phyloP scores from a whole-genome alignment of 805 yeast species.

The Yarrowia deformans region DNA sequence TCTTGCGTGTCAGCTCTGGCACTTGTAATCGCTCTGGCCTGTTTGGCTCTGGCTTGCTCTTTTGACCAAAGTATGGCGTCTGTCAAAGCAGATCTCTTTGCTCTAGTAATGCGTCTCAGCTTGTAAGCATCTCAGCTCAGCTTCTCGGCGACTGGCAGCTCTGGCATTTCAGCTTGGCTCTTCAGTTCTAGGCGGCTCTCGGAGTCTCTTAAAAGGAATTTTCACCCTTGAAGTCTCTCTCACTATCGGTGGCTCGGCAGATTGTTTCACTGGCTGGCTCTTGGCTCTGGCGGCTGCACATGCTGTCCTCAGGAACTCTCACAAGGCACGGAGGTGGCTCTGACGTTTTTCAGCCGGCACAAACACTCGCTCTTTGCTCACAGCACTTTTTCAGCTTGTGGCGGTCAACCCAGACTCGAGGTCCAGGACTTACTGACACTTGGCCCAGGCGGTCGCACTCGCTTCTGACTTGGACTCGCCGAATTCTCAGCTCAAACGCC shows the following conservation, averaged over 20 bases:
- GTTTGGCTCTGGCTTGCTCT: background rate
- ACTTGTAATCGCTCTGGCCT: background rate
- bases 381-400: background rate
- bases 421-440: background rate
- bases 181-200: background rate
- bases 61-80: background rate
- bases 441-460: constrained; percentile 1
- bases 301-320: constrained; percentile 1
- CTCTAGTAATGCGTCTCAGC: constrained; percentile 1
- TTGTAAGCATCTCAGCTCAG: background rate
- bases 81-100: constrained; percentile 3
- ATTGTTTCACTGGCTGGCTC: background rate
- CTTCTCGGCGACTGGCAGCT: background rate
- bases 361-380: background rate
- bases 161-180: constrained; percentile 1
- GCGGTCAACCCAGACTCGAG: constrained; percentile 2
- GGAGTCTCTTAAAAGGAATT: constrained; percentile 2
- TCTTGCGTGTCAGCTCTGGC: too few species aligned
- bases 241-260: background rate
- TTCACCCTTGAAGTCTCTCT: background rate
- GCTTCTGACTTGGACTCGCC: background rate
- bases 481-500: background rate
- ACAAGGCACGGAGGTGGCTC: background rate
- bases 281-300: constrained; percentile 3
- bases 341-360: background rate